Conservation (phyloP, 805 yeast species). For the Spencermartinsiella europaea region DNA sequence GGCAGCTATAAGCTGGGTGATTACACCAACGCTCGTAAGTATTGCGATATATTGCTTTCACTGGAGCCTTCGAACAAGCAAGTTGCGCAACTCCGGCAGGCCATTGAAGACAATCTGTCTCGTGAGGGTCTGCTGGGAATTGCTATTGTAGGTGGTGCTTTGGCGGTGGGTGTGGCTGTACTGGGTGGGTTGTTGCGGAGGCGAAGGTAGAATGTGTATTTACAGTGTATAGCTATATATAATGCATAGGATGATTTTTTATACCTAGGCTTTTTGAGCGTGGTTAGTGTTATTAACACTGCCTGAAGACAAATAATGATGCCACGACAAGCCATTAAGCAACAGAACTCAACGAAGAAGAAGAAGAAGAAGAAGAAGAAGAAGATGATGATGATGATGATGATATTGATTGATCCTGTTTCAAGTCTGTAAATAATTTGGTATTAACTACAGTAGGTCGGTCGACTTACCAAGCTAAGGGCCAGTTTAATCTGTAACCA, state of each 20-base stretch:
- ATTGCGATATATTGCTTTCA: constrained; percentile 67
- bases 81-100: constrained; percentile 62
- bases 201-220: constrained; percentile 15
- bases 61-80: constrained; percentile 85
- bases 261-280: neutral
- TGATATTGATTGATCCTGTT: neutral
- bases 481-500: no score
- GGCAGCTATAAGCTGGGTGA: constrained; percentile 90
- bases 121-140: constrained; percentile 81
- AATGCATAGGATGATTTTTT: no score
- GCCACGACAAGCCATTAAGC: neutral
- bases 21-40: constrained; percentile 76
- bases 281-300: neutral
- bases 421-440: neutral
- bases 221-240: no score
- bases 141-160: constrained; percentile 78
- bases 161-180: constrained; percentile 77
- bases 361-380: constrained; percentile 1
- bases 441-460: neutral
- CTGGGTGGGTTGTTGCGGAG: constrained; percentile 33
- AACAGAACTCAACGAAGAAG: neutral
- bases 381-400: neutral
- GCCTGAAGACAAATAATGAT: neutral
- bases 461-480: no score
- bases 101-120: constrained; percentile 76